Evolutionary conservation across 192 early-diverging fungal species (phyloP), one percentile per base, ranked within the genome.

Genomic region (Backusella mclennaniae): DNA sequence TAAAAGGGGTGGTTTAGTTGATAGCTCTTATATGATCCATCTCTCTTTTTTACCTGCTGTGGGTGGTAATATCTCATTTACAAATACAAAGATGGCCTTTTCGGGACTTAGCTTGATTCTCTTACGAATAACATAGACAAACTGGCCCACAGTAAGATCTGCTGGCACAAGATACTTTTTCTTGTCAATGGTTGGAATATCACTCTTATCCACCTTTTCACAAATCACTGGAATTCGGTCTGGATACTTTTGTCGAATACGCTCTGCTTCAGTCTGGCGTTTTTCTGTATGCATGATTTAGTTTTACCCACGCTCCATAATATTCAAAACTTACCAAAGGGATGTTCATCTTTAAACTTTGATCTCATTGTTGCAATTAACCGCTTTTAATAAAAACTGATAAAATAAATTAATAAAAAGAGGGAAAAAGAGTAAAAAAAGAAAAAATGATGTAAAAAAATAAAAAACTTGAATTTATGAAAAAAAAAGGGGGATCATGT

Each of bases 81-180:
- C 98, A 90, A 99, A 99, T 78, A 99, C 97, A 84, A 98, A 98
- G 82, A 99, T 98, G 71, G 98, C 98, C 89, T 98, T 96, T 74
- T 98, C 97, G 14, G 96, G 95, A 82, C 92, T 94, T 36, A 98
- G 88, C 91, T 96, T 96, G 87, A 98, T 98, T 71, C 97, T 91
- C 85, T 98, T 98, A 71, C 97, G 91, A 80, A 96, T 96, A 49
- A 96, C 96, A 77, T 97, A 99, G 73, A 98, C 96, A 80, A 98
- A 98, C 84, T 99, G 97, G 35, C 96, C 97, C 23, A 99, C 96
- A 8, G 97, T 99, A 63, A 99, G 84, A 78, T 98, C 97, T 71
- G 94, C 90, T 8, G 98, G 98, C 6, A 99, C 98, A 71, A 99
- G 87, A 76, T 98, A 99, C 84, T 99, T 99, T 79, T 98, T 99